Evolutionary conservation across 176 grass and related monocot genomes (phyloP), one percentile per base, ranked within the genome.

Genomic region (Lolium rigidum): DNA sequence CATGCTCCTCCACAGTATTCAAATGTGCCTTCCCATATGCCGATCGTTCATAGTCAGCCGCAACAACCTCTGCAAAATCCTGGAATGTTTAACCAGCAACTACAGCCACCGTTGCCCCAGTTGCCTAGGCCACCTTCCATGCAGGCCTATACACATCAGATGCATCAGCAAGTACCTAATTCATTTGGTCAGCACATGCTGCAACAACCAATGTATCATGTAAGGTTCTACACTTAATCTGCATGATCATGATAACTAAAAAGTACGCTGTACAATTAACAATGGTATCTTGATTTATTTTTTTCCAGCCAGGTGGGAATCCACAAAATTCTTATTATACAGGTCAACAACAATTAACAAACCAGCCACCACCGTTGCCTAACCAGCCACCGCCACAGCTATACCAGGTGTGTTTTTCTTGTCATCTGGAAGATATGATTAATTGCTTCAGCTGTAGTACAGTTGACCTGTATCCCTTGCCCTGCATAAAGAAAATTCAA

Each of bases 361-460:
- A 48, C 64, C 93, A 92, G 48, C 93, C 74, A 50, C 87, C 87
- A 26, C 93, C 86, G 31, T 38, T 90, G 48, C 87, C 93, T 80
- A 88, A 41, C 74, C 95, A 95, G 70, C 96, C 88, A 56, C 92
- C 90, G 63, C 92, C 88, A 55, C 97, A 94, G 73, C 88, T 99
- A 54, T 99, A 93, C 35, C 92, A 93, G 94, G 97, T 99, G 56
- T 43, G 58, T 6, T 90, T 80, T 35, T 90, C 43, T 85, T 52
- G 13, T 72, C 56, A 24, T 87, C 7, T 43, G 10, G 37, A 70
- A 57, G 25, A 81, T 51, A 22, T 78, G 35, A 41, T 75, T 52
- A 76, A 18, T 31, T 76, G 22, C 15, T 51, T 64, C 47, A 83
- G 16, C 8, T 80, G 37, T 70, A 38, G 9, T 85, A 39, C 54